phyloP scores from a whole-genome alignment of 208 protist species.

The Naegleria gruberi region DNA sequence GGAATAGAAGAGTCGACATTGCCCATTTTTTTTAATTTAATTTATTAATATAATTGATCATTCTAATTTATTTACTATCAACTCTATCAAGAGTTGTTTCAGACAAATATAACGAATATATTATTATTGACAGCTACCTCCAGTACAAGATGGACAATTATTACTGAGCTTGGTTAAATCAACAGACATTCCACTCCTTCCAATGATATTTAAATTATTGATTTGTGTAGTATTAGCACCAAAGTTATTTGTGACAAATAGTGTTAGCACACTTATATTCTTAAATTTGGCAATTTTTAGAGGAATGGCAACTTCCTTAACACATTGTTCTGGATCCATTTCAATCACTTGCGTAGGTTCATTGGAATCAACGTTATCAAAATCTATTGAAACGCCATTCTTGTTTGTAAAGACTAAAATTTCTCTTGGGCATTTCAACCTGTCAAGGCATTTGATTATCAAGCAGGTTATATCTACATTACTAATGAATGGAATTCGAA shows the following conservation, averaged over 20 bases:
- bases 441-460: neutral
- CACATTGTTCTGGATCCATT: neutral
- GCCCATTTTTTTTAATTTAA: neutral
- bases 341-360: neutral
- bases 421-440: neutral
- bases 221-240: neutral
- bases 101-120: neutral
- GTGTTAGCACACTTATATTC: neutral
- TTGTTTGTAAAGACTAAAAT: neutral
- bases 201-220: neutral
- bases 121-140: neutral
- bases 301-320: neutral
- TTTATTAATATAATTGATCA: too few relatives aligned
- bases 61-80: too few relatives aligned
- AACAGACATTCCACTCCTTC: neutral
- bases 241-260: neutral
- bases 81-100: too few relatives aligned
- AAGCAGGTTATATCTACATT: neutral
- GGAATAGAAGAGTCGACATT: neutral
- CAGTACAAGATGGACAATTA: neutral
- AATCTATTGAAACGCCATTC: neutral
- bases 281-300: neutral
- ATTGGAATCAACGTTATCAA: neutral
- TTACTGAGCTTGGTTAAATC: neutral
- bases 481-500: neutral